Evolutionary conservation across 2,329 filamentous ascomycete species (phyloP), one percentile per base, ranked within the genome.

Genomic region (Pseudocercospora fuligena): DNA sequence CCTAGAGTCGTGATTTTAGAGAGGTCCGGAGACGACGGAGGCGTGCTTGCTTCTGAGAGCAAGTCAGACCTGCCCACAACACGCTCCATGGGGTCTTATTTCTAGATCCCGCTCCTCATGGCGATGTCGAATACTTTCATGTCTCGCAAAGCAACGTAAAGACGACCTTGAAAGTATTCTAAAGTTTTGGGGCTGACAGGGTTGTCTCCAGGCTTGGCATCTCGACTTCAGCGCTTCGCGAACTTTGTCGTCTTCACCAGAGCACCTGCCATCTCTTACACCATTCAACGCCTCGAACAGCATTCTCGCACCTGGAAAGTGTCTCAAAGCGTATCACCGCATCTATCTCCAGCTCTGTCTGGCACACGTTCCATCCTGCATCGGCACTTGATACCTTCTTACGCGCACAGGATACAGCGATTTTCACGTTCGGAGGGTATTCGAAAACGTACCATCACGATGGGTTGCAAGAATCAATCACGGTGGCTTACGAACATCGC

Each of bases 41-140:
- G 51, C 21, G 65, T 49, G 21, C 40, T 66, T 19, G 64, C 61
- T 49, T 67, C 67, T 16, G 66, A 68, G 2, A 64, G 61, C 14
- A 71, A 51, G 12, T 71, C 70, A n/a, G 66, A 67, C 36, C 70
- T 64, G 53, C 65, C 67, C 16, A 71, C 60, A 23, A 71, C 36
- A 16, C 66, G 67, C 60, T 72, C 69, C 70, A 72, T 72, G 16
- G 1, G n/a, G 40, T 7, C 16, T 19, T 8, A 19, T 3, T 16
- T 43, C 12, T 2, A 2, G 1, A 19, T 43, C 16, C 36, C 6
- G n/a, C 16, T n/a, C 16, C 6, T 19, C 16, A 43, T 43, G 4
- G 40, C 40, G 40, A 8, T 19, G 5, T 19, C 11, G 33, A 33
- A 14, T 7, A 33, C 31, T 33, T 33, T 33, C 9, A 33, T 33